Evolutionary conservation across 1,139 yeast genomes (phyloP).

Genomic region (Hansenula sp.): DNA sequence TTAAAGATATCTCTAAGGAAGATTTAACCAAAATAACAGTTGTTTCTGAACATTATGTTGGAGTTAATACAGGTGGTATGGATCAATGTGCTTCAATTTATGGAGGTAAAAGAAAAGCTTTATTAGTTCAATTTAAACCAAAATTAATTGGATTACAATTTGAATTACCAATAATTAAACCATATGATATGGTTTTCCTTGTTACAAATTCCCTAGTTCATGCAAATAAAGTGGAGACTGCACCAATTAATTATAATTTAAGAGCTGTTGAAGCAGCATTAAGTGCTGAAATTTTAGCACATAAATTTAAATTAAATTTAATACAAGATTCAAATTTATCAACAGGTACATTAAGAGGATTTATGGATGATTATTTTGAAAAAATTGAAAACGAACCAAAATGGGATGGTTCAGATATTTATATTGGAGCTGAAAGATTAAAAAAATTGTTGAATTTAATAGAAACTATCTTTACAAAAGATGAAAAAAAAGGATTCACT

Average conservation of each 20-base stretch:
- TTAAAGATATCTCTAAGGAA: constrained; percentile 38
- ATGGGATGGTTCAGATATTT: constrained; percentile 47
- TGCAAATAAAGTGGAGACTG: constrained; percentile 66
- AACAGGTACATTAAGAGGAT: constrained; percentile 64
- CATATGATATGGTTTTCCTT: constrained; percentile 47
- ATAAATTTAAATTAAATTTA: constrained; percentile 38
- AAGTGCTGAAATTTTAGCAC: constrained; percentile 56
- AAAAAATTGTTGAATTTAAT: constrained; percentile 37
- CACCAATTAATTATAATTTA: constrained; percentile 63
- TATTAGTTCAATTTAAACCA: constrained; percentile 62
- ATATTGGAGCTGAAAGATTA: constrained; percentile 40
- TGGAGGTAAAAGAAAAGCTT: constrained; percentile 58
- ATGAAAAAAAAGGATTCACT: constrained; percentile 43
- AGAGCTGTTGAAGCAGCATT: constrained; percentile 68
- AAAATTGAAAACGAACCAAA: constrained; percentile 27
- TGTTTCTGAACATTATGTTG: constrained; percentile 67
- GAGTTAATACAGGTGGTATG: constrained; percentile 77
- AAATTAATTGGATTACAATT: constrained; percentile 52
- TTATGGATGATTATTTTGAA: constrained; percentile 48
- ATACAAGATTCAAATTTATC: constrained; percentile 51
- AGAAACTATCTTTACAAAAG: constrained; percentile 31
- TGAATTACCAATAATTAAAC: constrained; percentile 43
- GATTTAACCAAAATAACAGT: constrained; percentile 60
- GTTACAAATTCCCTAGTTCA: constrained; percentile 61
- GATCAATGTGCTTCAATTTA: constrained; percentile 72